Evolutionary conservation across 257 asterid species (phyloP).

Genomic region (Linaria vulgaris): DNA sequence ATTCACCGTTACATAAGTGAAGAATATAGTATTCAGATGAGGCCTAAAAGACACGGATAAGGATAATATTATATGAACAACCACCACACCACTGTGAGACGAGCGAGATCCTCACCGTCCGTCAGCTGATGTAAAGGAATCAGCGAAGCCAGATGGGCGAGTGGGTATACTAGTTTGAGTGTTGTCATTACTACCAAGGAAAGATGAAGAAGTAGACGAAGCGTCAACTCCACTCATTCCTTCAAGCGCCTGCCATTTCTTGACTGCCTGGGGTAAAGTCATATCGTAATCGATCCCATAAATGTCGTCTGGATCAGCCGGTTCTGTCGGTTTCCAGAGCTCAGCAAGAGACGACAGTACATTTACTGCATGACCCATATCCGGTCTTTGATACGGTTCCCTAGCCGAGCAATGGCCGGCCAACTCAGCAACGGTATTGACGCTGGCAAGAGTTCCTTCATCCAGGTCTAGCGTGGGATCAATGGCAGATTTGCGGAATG

Average conservation of each 20-base stretch:
- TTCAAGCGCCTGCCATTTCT: conserved; percentile 89
- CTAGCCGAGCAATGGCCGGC: conserved; percentile 82
- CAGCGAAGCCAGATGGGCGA: conserved; percentile 73
- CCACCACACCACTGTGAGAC: background rate
- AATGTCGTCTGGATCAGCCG: conserved; percentile 63
- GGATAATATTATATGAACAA: background rate
- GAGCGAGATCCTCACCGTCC: conserved; percentile 58
- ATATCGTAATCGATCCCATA: conserved; percentile 74
- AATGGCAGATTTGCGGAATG: conserved; percentile 43
- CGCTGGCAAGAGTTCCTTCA: conserved; percentile 59
- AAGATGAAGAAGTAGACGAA: conserved; percentile 49
- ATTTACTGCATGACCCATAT: conserved; percentile 82
- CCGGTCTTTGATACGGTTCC: conserved; percentile 82
- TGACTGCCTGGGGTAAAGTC: conserved; percentile 77
- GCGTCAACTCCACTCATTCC: conserved; percentile 59
- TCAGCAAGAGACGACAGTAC: conserved; percentile 75
- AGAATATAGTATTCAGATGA: background rate
- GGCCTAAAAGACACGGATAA: background rate
- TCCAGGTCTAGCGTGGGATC: conserved; percentile 57
- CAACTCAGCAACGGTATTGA: conserved; percentile 66
- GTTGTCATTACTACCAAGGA: conserved; percentile 56
- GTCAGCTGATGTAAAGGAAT: conserved; percentile 68
- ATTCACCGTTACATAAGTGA: background rate
- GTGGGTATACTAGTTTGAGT: conserved; percentile 76
- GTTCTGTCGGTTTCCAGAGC: conserved; percentile 81